A percentile compares a stretch with the other conserved stretches of the same genome.
Conservation (phyloP, 768 basidiomycete species). For the Agaricus subrufescens region DNA sequence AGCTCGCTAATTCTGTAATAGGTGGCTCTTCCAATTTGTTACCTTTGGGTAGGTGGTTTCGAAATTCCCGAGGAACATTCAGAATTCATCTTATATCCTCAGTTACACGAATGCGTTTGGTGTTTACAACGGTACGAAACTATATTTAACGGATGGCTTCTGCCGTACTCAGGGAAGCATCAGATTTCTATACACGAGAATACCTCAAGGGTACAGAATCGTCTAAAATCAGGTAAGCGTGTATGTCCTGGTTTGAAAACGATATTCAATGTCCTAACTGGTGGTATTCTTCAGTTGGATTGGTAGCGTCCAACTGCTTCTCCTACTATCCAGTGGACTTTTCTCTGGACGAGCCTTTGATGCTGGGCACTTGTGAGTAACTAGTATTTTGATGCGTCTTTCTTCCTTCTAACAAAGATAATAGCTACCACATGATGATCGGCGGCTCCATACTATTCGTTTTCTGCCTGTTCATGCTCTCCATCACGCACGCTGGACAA, state of each 20-base stretch:
- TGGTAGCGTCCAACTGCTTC: conserved; percentile 45
- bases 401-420: not conserved
- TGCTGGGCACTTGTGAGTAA: conserved; percentile 42
- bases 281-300: conserved; percentile 26
- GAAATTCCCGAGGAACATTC: not conserved
- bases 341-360: conserved; percentile 47
- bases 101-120: conserved; percentile 34
- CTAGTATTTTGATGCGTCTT: not conserved
- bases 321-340: conserved; percentile 40
- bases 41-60: conserved; percentile 33
- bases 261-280: not conserved
- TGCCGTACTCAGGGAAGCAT: conserved; percentile 13
- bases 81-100: not conserved
- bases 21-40: conserved; percentile 36
- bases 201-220: conserved; percentile 30
- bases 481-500: conserved; percentile 31
- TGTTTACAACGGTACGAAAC: conserved; percentile 25
- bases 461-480: conserved; percentile 43
- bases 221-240: conserved; percentile 30
- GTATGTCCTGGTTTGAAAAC: not conserved
- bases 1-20: conserved; percentile 10
- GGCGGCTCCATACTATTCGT: conserved; percentile 40
- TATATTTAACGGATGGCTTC: conserved; percentile 12
- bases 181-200: conserved; percentile 37
- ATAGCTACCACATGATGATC: conserved; percentile 39